A percentile compares a stretch with the other conserved stretches of the same genome.
Conservation (phyloP, 768 basidiomycete species). For the Amanita phalloides region DNA sequence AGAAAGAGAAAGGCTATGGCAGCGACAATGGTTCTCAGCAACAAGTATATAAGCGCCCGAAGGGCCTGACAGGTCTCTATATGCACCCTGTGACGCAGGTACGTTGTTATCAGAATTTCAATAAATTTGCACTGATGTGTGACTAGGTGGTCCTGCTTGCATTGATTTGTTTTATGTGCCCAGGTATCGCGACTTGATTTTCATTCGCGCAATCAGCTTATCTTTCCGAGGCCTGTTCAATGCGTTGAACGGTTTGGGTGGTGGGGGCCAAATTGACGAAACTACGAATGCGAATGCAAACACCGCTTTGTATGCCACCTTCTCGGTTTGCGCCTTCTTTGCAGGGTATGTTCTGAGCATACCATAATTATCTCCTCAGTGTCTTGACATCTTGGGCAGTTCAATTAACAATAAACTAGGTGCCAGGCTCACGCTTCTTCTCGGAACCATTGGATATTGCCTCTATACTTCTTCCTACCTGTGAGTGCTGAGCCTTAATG, state of each 20-base stretch:
- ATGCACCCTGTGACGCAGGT: slow-evolving; percentile 47
- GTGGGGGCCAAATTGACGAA: slow-evolving; percentile 61
- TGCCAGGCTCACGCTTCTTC: slow-evolving; percentile 56
- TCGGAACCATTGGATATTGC: slow-evolving; percentile 70
- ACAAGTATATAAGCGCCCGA: slow-evolving; percentile 32
- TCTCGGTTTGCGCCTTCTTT: slow-evolving; percentile 32
- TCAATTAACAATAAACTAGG: slow-evolving; percentile 70
- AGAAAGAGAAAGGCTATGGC: slow-evolving; percentile 13
- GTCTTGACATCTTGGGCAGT: background rate
- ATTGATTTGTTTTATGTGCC: slow-evolving; percentile 59
- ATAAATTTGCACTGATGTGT: background rate
- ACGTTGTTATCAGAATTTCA: background rate
- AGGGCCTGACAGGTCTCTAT: slow-evolving; percentile 44
- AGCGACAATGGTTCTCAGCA: slow-evolving; percentile 16
- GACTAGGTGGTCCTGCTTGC: slow-evolving; percentile 45
- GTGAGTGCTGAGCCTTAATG: slow-evolving; percentile 20
- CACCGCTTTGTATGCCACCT: slow-evolving; percentile 52
- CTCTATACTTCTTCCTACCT: slow-evolving; percentile 67
- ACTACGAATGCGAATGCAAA: slow-evolving; percentile 62
- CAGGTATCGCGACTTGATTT: slow-evolving; percentile 26
- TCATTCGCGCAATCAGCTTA: background rate
- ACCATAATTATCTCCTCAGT: background rate
- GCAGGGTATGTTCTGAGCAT: slow-evolving; percentile 12
- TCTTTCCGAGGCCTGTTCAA: slow-evolving; percentile 61
- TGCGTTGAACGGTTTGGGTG: slow-evolving; percentile 70